phyloP scores from a whole-genome alignment of 2,329 filamentous ascomycete genomes.

The Fusarium sp. region DNA sequence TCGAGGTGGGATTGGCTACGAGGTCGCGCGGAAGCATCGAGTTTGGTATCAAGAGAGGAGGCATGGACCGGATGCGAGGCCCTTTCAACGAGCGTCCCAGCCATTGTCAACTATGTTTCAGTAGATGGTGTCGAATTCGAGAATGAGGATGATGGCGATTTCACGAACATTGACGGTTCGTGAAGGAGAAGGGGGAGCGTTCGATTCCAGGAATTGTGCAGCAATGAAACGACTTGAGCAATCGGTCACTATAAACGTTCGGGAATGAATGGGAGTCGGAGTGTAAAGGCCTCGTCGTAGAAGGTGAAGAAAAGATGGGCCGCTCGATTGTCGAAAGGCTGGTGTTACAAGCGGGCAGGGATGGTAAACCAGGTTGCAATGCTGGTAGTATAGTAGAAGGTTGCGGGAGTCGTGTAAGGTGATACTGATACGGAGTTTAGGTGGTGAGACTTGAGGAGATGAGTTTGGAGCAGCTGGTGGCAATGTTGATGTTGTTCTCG shows the following conservation, averaged over 20 bases:
- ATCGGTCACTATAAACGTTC: constrained; percentile 4
- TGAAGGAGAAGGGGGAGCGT: constrained; percentile 5
- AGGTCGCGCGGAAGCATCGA: constrained; percentile 39
- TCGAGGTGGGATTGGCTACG: constrained; percentile 61
- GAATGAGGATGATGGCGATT: constrained; percentile 16
- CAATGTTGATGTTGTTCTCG: constrained; percentile 1
- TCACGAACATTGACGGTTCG: constrained; percentile 39
- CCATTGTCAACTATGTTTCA: constrained; percentile 40
- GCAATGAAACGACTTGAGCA: constrained; percentile 1
- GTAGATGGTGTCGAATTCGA: constrained; percentile 16
- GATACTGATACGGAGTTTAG: constrained; percentile 19
- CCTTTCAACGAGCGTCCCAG: constrained; percentile 45
- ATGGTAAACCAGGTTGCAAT: constrained; percentile 34
- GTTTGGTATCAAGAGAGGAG: constrained; percentile 30
- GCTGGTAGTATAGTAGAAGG: constrained; percentile 29
- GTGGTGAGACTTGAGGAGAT: constrained; percentile 36
- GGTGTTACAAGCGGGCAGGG: constrained; percentile 46
- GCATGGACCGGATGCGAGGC: constrained; percentile 23
- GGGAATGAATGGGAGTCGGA: constrained; percentile 2
- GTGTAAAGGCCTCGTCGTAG: constrained; percentile 24
- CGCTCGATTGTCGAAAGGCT: constrained; percentile 35
- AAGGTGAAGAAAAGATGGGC: constrained; percentile 30
- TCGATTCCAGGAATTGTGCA: constrained; percentile 7
- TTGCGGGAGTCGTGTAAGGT: constrained; percentile 34
- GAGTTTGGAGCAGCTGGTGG: constrained; percentile 26